Base-by-base conservation (phyloP, 176 grass and related monocot species). In the Dendrocalamus sinicus region DNA sequence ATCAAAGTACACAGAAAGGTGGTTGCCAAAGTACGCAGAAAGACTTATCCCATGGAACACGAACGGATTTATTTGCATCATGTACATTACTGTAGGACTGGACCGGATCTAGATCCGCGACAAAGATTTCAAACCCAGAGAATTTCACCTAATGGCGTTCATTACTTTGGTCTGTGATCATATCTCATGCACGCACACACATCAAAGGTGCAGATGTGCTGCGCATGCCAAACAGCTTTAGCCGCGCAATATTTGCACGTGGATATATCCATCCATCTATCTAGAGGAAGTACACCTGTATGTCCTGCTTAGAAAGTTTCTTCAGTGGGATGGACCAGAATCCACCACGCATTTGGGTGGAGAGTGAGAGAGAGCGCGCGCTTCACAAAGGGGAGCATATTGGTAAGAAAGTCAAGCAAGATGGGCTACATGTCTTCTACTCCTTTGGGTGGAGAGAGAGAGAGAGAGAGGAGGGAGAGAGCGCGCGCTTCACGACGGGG, bases 301-400 rank as follows among this genome's bases (percentile, higher is more conserved):
- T 53, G 64, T 70, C 64, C 59, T 12, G 22, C 67, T 55, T n/a
- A 23, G 9, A 39, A 26, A 78, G 37, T 26, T 79, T 6, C 72
- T 83, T 72, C 79, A 73, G 65, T 78, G 67, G 67, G 80, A 62
- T 76, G 46, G 12, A 60, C 20, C 7, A 83, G 41, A 77, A 89
- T 84, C 74, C 66, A 89, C 54, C 65, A 63, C 50, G 65, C 41
- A 73, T 19, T 63, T 41, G 37, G 12, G 19, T 55, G 73, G 47
- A 6, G 43, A 48, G 41, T 46, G 48, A 20, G 51, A 59, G 73
- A 13, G 74, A 7, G 51, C 6, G 64, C 1, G 39, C 0, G 67
- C 10, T 75, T 81, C 70, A 75, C 78, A 81, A 75, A 74, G 46
- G 70, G 80, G 60, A 78, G 53, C 80, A 89, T 55, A 35, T 35